Conservation (phyloP, 2,329 filamentous ascomycete genomes). For the Myotisia sp. region DNA sequence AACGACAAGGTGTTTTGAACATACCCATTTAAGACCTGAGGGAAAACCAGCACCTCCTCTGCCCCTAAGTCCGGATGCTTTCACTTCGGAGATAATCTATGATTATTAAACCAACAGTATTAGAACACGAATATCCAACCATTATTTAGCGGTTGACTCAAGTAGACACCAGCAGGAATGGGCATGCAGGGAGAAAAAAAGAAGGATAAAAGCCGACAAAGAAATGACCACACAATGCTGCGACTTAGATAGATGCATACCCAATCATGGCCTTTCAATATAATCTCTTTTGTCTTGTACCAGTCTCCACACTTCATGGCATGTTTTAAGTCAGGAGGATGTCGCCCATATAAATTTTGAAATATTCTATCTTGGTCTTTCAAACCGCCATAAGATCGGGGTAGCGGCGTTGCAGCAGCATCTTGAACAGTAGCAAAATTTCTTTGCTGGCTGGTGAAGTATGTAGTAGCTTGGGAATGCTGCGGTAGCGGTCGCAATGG, state of each 20-base stretch:
- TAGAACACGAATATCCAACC: conserved; percentile 6
- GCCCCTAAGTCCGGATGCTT: conserved; percentile 86
- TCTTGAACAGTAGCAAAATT: conserved; percentile 72
- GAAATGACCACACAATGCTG: conserved; percentile 5
- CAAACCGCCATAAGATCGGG: conserved; percentile 66
- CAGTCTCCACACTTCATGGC: conserved; percentile 98
- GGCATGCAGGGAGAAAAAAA: too few species aligned
- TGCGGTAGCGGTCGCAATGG: conserved; percentile 14
- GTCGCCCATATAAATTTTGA: conserved; percentile 92
- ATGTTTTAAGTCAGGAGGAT: conserved; percentile 78
- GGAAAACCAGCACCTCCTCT: conserved; percentile 96
- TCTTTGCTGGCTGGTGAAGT: conserved; percentile 38
- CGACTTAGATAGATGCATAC: conserved; percentile 27
- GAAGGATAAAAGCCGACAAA: too few species aligned
- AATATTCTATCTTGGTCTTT: conserved; percentile 98
- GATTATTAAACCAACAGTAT: conserved; percentile 7
- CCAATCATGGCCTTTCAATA: conserved; percentile 95
- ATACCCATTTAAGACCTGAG: conserved; percentile 96
- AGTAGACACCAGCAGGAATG: too few species aligned
- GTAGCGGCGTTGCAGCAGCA: conserved; percentile 43
- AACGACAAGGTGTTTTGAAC: conserved; percentile 22
- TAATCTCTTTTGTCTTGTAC: conserved; percentile 98
- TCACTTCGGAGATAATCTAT: conserved; percentile 89
- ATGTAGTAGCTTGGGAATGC: conserved; percentile 21
- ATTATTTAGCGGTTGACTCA: background rate